These are phyloP conservation scores for Termitomyces sp. DNA, from an alignment of 768 basidiomycete species.

Conservation along the genomic window DNA sequence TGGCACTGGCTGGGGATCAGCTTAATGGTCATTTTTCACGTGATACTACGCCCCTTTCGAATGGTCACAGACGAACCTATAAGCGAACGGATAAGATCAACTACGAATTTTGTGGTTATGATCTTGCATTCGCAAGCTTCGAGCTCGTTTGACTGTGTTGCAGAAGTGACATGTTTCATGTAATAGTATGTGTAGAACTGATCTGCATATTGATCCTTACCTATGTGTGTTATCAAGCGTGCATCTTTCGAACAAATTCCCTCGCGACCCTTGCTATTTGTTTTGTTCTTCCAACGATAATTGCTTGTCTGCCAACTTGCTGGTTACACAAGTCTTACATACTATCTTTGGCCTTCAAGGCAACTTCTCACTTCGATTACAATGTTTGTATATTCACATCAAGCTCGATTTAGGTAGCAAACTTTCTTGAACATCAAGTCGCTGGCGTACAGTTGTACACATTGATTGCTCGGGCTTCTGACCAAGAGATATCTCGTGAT, in stretches of 20 bases:
- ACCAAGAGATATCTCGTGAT: background rate
- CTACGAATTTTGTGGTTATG: conserved; percentile 94
- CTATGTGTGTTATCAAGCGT: background rate
- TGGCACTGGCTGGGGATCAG: conserved; percentile 42
- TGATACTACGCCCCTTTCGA: background rate
- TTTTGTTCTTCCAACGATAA: background rate
- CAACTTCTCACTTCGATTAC: background rate
- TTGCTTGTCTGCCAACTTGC: background rate
- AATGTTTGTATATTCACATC: background rate
- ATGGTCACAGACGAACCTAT: conserved; percentile 36
- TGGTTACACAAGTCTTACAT: too few relatives aligned
- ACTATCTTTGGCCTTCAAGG: background rate
- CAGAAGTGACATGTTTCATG: conserved; percentile 1
- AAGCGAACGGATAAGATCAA: conserved; percentile 94
- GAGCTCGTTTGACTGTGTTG: conserved; percentile 29
- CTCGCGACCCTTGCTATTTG: background rate
- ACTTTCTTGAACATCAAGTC: background rate
- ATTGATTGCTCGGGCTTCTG: background rate
- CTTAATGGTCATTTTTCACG: background rate
- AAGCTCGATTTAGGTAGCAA: too few relatives aligned
- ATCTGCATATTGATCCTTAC: background rate
- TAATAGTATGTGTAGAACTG: background rate
- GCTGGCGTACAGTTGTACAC: background rate
- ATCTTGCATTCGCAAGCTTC: conserved; percentile 86
- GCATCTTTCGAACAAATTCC: background rate